These are phyloP conservation scores for Pythium pyrilobum DNA, from an alignment of 352 stramenopile species.

Conservation along the genomic window DNA sequence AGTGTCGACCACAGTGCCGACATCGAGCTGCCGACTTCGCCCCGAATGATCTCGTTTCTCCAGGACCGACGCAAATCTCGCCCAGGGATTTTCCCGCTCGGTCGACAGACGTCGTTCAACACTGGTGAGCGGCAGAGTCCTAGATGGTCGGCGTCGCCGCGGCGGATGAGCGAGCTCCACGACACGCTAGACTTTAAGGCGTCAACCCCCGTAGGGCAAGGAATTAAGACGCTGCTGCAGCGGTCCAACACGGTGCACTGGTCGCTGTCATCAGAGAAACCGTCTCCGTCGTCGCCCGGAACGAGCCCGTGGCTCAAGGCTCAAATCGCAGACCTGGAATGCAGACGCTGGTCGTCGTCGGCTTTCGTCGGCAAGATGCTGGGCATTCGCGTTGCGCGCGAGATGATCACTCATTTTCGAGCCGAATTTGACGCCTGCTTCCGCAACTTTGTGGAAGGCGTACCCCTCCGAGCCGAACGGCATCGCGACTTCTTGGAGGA, in stretches of 20 bases:
- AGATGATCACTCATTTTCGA: slow-evolving; percentile 86
- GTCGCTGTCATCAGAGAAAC: slow-evolving; percentile 36
- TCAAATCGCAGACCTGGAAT: slow-evolving; percentile 85
- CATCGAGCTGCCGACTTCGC: slow-evolving; percentile 13
- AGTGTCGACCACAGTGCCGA: background rate
- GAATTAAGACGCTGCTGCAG: slow-evolving; percentile 22
- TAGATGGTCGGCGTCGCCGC: slow-evolving; percentile 31
- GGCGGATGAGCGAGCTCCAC: slow-evolving; percentile 60
- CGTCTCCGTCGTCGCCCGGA: slow-evolving; percentile 9
- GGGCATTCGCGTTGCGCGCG: slow-evolving; percentile 69
- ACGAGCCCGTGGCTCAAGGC: slow-evolving; percentile 60
- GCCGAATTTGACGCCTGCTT: slow-evolving; percentile 48
- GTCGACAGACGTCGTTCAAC: slow-evolving; percentile 11
- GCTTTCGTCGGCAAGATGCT: slow-evolving; percentile 87
- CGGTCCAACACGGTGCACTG: slow-evolving; percentile 45
- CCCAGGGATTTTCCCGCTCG: background rate
- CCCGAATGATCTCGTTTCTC: slow-evolving; percentile 17
- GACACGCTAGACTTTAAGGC: slow-evolving; percentile 19
- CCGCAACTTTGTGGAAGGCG: slow-evolving; percentile 19
- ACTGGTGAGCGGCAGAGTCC: background rate
- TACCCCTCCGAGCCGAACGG: slow-evolving; percentile 24
- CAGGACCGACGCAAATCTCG: slow-evolving; percentile 3
- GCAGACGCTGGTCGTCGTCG: slow-evolving; percentile 75
- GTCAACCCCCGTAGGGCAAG: slow-evolving; percentile 15
- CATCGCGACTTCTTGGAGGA: slow-evolving; percentile 69